Evolutionary conservation across 352 stramenopile genomes (phyloP).

Genomic region (Phytophthora podocarpi): DNA sequence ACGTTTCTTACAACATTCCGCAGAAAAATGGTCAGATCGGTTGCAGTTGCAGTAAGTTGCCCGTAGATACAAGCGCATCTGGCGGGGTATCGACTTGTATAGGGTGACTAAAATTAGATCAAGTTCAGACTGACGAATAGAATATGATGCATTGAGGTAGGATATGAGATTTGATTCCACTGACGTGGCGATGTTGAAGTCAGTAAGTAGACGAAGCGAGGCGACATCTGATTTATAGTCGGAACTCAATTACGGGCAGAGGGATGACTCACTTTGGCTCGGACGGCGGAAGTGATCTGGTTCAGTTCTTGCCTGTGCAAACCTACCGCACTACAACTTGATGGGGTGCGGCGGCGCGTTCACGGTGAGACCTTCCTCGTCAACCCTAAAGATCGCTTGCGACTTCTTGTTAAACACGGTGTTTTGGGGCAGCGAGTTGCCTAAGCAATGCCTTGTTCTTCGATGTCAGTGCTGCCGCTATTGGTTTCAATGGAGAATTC

Average conservation of each 20-base stretch:
- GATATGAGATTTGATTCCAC: not conserved
- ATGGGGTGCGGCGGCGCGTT: not conserved
- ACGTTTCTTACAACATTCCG: slow-evolving; percentile 23
- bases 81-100: not conserved
- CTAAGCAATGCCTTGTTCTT: too few relatives aligned
- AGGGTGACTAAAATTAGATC: not conserved
- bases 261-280: slow-evolving; percentile 16
- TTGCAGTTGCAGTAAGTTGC: not conserved
- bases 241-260: not conserved
- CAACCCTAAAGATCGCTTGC: slow-evolving; percentile 17
- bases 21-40: slow-evolving; percentile 30
- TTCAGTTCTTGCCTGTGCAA: not conserved
- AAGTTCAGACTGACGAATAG: not conserved
- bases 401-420: too few relatives aligned
- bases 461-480: not conserved
- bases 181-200: slow-evolving; percentile 33
- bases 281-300: slow-evolving; percentile 6
- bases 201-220: slow-evolving; percentile 25
- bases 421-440: too few relatives aligned
- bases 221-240: slow-evolving; percentile 8
- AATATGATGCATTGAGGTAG: not conserved
- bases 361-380: slow-evolving; percentile 16
- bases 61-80: not conserved
- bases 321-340: slow-evolving; percentile 10
- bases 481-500: too few relatives aligned